Evolutionary conservation across 2,329 filamentous ascomycete genomes (phyloP), one percentile per base, ranked within the genome.

Genomic region (Colletotrichum destructivum): DNA sequence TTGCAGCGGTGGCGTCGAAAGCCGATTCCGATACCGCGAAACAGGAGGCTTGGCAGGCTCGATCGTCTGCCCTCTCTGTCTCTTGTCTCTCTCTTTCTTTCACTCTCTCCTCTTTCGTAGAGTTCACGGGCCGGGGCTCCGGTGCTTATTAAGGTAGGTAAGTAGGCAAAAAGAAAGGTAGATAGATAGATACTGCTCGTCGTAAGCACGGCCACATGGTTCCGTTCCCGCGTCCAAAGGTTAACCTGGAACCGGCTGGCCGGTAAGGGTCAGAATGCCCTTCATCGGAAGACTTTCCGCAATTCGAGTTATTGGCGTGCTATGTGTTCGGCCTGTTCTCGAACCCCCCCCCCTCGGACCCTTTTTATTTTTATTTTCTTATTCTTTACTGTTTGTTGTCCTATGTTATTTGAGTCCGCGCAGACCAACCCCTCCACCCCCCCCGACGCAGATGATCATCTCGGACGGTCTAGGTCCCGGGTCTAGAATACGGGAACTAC

Each of bases 391-490:
- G 31, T 23, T 16, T 35, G 61, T 26, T 26, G 23, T 26, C 23
- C 23, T 26, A 26, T 26, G 23, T 26, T 26, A 26, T 26, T 26
- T 3, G 23, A 26, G 23, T 26, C 23, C 23, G 23, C 23, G 23
- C 23, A 26, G 23, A 26, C 23, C 23, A 23, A n/a, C n/a, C n/a
- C 3, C 2, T 23, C 23, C 23, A 2, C 23, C 23, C 26, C 26
- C 26, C 0, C 16, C 3, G 46, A 23, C 15, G 47, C 23, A 31
- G 62, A 46, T 47, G 15, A 23, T 51, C 54, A 61, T 49, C 40
- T 71, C 68, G 62, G 68, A n/a, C 63, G 63, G 26, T 44, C 68
- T 31, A 57, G 62, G 57, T 62, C n/a, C 63, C 63, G 63, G 47
- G 54, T 46, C 68, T 35, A 57, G 63, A 56, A 49, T 49, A 7